These are phyloP conservation scores for Chaetoceros tenuissimus DNA, from an alignment of 108 stramenopile genomes.

Conservation along the genomic window DNA sequence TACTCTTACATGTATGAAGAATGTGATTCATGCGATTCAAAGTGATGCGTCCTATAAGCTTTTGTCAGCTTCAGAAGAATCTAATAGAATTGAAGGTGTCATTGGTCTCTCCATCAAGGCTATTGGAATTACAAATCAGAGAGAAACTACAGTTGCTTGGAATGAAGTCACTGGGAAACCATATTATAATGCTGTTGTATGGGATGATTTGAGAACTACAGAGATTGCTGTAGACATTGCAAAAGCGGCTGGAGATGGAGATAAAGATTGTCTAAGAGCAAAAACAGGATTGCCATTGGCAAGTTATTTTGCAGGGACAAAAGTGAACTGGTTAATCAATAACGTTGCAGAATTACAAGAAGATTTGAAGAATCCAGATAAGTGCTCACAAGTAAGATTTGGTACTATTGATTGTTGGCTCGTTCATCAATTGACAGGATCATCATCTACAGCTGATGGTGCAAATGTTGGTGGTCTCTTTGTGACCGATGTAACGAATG, in stretches of 20 bases:
- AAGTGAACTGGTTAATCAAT: slow-evolving; percentile 91
- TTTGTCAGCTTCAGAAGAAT: slow-evolving; percentile 12
- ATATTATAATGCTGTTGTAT: slow-evolving; percentile 95
- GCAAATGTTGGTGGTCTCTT: slow-evolving; percentile 60
- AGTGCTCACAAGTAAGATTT: slow-evolving; percentile 56
- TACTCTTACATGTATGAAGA: slow-evolving; percentile 35
- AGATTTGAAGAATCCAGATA: slow-evolving; percentile 40
- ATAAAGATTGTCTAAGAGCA: slow-evolving; percentile 62
- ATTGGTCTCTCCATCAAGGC: slow-evolving; percentile 28
- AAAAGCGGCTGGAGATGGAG: slow-evolving; percentile 29
- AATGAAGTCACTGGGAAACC: slow-evolving; percentile 82
- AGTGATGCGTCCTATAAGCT: slow-evolving; percentile 4
- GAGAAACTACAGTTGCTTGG: slow-evolving; percentile 97
- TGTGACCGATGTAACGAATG: slow-evolving; percentile 93
- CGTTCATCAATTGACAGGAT: slow-evolving; percentile 77
- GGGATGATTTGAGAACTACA: slow-evolving; percentile 91
- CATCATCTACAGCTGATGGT: slow-evolving; percentile 35
- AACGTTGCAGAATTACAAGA: slow-evolving; percentile 59
- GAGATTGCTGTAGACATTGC: slow-evolving; percentile 68
- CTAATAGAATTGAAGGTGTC: slow-evolving; percentile 5
- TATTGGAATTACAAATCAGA: slow-evolving; percentile 98
- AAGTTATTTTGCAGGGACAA: slow-evolving; percentile 94
- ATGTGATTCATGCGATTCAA: slow-evolving; percentile 28
- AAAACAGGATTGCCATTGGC: slow-evolving; percentile 93
- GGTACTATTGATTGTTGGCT: slow-evolving; percentile 98